Evolutionary conservation across 2,329 filamentous ascomycete genomes (phyloP), one percentile per base, ranked within the genome.

Genomic region (Paramyrothecium roridum): DNA sequence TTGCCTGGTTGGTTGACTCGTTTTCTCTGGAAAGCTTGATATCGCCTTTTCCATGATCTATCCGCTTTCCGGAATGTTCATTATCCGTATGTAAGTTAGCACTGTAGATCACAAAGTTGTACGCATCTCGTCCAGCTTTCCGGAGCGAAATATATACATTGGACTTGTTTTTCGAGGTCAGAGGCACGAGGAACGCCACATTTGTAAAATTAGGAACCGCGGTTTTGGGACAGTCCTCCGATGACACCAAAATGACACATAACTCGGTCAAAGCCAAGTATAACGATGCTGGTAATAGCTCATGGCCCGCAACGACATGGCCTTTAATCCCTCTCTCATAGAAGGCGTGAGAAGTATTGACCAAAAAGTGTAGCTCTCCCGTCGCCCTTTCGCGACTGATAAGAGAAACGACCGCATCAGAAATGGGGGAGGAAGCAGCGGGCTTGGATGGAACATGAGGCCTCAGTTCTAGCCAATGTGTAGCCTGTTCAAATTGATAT

Each of bases 401-500:
- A 16, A 26, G n/a, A 52, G 43, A 17, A 30, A 20, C 30, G 8
- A 21, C 6, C 13, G 26, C 7, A 22, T 21, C 11, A 20, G n/a
- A 20, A 8, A 12, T 16, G 45, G n/a, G 49, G 26, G 11, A 13
- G 20, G 19, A 16, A 17, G 16, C n/a, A 30, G 26, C 10, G 26
- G 26, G 26, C 26, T 4, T 4, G 10, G 26, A 10, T 10, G 26
- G 26, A 6, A 30, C 4, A 30, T 30, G 10, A 4, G 37, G n/a
- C 19, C 46, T 53, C 2, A 56, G 52, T 2, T 61, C 56, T 17
- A 65, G 56, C 66, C 68, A 70, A 49, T 68, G 63, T 1, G 54
- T 51, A 4, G 56, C 60, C 50, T 66, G 64, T 13, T 65, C 62
- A 40, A 70, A 71, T 30, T 68, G 67, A 20, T 69, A 68, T 0